A percentile compares a stretch with the other conserved stretches of the same genome.
These are phyloP conservation scores for Colletotrichum sansevieriae DNA, from an alignment of 2,329 filamentous ascomycete genomes.

Conservation along the genomic window DNA sequence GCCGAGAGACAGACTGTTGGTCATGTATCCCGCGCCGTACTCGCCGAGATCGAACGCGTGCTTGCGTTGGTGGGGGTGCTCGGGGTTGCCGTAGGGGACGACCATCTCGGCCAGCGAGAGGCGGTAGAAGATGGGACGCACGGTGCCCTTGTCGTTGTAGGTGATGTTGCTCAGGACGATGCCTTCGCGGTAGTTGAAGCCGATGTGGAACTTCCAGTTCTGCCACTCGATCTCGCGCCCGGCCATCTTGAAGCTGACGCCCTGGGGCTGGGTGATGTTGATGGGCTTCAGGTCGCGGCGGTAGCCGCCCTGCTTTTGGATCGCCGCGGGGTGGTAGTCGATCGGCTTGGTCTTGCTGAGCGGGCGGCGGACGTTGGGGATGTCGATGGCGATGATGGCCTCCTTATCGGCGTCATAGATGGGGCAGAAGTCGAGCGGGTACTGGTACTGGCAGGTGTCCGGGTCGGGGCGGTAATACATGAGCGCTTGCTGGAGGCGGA, in stretches of 20 bases:
- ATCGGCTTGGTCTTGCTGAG: conserved; percentile 78
- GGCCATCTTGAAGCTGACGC: conserved; percentile 85
- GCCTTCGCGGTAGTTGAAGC: conserved; percentile 95
- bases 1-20: conserved; percentile 80
- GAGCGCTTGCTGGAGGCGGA: conserved; percentile 89
- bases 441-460: conserved; percentile 92
- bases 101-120: conserved; percentile 95
- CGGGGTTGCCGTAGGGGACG: conserved; percentile 87
- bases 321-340: conserved; percentile 82
- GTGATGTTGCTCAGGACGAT: conserved; percentile 92
- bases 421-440: conserved; percentile 92
- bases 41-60: conserved; percentile 84
- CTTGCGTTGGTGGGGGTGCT: conserved; percentile 84
- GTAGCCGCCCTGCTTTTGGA: conserved; percentile 82
- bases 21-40: conserved; percentile 87
- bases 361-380: conserved; percentile 82
- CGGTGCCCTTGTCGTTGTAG: conserved; percentile 85
- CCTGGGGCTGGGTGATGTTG: conserved; percentile 88
- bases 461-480: conserved; percentile 94
- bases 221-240: conserved; percentile 87
- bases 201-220: conserved; percentile 93
- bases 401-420: conserved; percentile 87
- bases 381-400: conserved; percentile 84
- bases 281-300: conserved; percentile 86
- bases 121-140: conserved; percentile 87